Percentiles rank a stretch among this genome's conserved stretches.
Evolutionary conservation across 768 basidiomycete species (phyloP).

Genomic region (Tricholoma terreum): DNA sequence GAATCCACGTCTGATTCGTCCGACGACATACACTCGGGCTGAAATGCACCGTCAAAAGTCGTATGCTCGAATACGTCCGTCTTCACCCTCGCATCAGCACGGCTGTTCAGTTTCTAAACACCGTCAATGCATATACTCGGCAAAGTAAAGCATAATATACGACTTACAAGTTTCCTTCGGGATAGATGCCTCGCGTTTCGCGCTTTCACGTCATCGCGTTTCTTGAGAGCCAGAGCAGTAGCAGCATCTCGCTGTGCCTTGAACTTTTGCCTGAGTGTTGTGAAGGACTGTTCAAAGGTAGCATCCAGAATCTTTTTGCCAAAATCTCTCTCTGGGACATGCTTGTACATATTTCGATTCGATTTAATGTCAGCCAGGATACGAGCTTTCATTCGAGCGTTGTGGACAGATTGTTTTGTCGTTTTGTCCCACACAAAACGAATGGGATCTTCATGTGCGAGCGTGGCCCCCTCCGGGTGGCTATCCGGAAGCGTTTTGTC

Average conservation of each 20-base stretch:
- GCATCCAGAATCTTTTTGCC: conserved; percentile 55
- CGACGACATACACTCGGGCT: conserved; percentile 76
- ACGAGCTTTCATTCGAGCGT: conserved; percentile 65
- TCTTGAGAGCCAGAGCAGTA: conserved; percentile 41
- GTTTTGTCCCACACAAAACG: conserved; percentile 84
- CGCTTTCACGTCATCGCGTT: conserved; percentile 60
- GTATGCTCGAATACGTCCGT: conserved; percentile 54
- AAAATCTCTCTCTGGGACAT: conserved; percentile 67
- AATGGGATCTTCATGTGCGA: conserved; percentile 50
- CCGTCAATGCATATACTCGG: conserved; percentile 4
- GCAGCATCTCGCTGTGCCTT: conserved; percentile 52
- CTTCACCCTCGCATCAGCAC: conserved; percentile 56
- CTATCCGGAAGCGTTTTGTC: conserved; percentile 62
- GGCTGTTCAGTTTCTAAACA: conserved; percentile 64
- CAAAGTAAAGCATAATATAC: background rate
- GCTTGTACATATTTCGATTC: conserved; percentile 53
- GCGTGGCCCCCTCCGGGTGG: conserved; percentile 49
- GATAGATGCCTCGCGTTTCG: conserved; percentile 56
- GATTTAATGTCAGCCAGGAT: conserved; percentile 58
- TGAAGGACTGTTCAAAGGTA: conserved; percentile 69
- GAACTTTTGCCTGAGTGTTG: conserved; percentile 67
- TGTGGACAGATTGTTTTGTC: conserved; percentile 70
- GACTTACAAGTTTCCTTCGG: conserved; percentile 61
- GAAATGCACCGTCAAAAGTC: conserved; percentile 67
- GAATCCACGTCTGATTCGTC: conserved; percentile 68